Evolutionary conservation across 140 eudicot species (phyloP).

Genomic region (Anethum foeniculum): DNA sequence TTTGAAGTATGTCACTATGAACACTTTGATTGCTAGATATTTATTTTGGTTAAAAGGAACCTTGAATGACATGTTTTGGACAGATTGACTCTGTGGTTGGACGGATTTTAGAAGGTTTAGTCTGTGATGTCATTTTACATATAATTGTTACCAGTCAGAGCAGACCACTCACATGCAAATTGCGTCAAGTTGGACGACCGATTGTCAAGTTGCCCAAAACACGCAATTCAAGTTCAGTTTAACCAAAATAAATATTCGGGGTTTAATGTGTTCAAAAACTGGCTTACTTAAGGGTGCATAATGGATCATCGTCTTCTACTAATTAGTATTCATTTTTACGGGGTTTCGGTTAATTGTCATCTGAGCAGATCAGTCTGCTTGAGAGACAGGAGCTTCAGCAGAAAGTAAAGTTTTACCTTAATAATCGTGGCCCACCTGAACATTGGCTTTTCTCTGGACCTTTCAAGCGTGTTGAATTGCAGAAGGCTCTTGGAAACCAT

Average conservation of each 20-base stretch:
- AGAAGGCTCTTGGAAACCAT: slow-evolving; percentile 80
- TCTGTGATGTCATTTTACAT: not conserved
- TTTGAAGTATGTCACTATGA: not conserved
- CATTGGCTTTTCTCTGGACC: slow-evolving; percentile 73
- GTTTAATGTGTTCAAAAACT: not conserved
- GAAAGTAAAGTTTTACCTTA: slow-evolving; percentile 55
- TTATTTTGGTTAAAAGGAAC: not conserved
- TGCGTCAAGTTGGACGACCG: not conserved
- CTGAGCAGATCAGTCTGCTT: slow-evolving; percentile 59
- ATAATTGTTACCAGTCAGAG: not conserved
- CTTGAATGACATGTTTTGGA: not conserved
- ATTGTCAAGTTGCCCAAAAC: not conserved
- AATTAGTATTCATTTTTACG: not conserved
- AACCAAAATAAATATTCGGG: not conserved
- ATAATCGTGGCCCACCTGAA: slow-evolving; percentile 76
- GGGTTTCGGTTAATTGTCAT: not conserved
- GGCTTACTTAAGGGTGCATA: not conserved
- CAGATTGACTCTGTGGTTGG: not conserved
- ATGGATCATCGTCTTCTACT: not conserved
- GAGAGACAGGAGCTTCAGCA: slow-evolving; percentile 91
- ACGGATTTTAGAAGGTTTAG: not conserved
- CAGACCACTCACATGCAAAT: not conserved
- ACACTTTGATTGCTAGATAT: not conserved
- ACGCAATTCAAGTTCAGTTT: not conserved
- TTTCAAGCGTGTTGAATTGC: slow-evolving; percentile 76